Conservation (phyloP, 495 filamentous ascomycete species). For the Hypomontagnella submonticulosa region DNA sequence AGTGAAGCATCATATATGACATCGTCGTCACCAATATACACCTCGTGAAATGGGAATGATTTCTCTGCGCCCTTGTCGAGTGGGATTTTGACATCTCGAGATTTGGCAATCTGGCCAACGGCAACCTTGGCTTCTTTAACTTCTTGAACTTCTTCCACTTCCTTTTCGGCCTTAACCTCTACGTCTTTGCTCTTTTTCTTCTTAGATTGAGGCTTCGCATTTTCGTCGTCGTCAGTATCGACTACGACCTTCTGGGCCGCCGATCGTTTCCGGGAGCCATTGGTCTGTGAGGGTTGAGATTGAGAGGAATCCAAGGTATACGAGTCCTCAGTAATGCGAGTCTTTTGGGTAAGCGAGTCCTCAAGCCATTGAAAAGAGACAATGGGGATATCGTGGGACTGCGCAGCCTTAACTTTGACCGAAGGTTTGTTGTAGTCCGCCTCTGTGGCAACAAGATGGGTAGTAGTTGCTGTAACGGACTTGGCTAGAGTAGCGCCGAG, state of each 20-base stretch:
- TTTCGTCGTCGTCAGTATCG: conserved; percentile 37
- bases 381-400: conserved; percentile 61
- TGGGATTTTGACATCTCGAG: conserved; percentile 58
- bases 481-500: conserved; percentile 63
- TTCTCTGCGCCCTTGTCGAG: conserved; percentile 55
- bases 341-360: conserved; percentile 58
- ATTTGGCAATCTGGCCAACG: conserved; percentile 58
- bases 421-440: conserved; percentile 63
- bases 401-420: conserved; percentile 62
- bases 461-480: conserved; percentile 61
- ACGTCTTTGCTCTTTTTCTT: conserved; percentile 39
- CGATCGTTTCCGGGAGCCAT: conserved; percentile 39
- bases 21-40: conserved; percentile 71
- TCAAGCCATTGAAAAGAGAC: conserved; percentile 72
- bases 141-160: conserved; percentile 24
- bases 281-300: conserved; percentile 21
- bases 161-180: conserved; percentile 30
- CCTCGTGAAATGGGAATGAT: conserved; percentile 51
- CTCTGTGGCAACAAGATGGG: conserved; percentile 68
- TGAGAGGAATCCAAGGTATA: conserved; percentile 40
- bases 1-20: conserved; percentile 74
- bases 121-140: conserved; percentile 48
- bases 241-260: conserved; percentile 33
- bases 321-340: conserved; percentile 56
- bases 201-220: conserved; percentile 9